Percentiles rank a stretch among this genome's conserved stretches.
These are phyloP conservation scores for Clitoria ternatea DNA, from an alignment of 306 rosid genomes.

Conservation along the genomic window DNA sequence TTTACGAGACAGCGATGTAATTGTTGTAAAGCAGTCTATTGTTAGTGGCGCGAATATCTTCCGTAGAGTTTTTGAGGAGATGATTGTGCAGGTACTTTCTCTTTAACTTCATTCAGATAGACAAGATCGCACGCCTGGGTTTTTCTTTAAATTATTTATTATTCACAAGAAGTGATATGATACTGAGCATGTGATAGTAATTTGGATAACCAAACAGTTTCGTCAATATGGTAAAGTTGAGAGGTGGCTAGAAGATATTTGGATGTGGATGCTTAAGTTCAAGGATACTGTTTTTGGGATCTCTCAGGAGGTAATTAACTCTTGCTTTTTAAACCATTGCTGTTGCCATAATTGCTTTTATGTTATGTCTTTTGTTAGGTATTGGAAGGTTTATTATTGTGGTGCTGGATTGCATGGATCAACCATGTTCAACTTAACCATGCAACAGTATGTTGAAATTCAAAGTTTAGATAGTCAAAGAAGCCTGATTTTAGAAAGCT, in stretches of 20 bases:
- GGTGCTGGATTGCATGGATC: neutral
- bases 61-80: conserved; percentile 58
- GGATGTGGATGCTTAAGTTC: conserved; percentile 86
- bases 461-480: conserved; percentile 16
- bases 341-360: neutral
- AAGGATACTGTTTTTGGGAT: conserved; percentile 75
- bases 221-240: conserved; percentile 79
- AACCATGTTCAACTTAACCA: neutral
- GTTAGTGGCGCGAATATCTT: conserved; percentile 64
- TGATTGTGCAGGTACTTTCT: conserved; percentile 72
- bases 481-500: neutral
- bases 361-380: neutral
- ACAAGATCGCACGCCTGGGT: neutral
- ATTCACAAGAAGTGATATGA: too few relatives aligned
- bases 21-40: conserved; percentile 64
- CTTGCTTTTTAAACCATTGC: conserved; percentile 15
- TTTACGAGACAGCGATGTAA: conserved; percentile 53
- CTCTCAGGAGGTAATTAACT: conserved; percentile 68
- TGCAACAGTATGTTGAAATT: neutral
- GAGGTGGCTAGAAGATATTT: conserved; percentile 96
- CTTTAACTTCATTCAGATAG: neutral
- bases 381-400: neutral
- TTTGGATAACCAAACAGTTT: conserved; percentile 48
- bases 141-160: neutral
- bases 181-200: conserved; percentile 25